Evolutionary conservation across 257 asterid genomes (phyloP).

Genomic region (Echites panduratus): DNA sequence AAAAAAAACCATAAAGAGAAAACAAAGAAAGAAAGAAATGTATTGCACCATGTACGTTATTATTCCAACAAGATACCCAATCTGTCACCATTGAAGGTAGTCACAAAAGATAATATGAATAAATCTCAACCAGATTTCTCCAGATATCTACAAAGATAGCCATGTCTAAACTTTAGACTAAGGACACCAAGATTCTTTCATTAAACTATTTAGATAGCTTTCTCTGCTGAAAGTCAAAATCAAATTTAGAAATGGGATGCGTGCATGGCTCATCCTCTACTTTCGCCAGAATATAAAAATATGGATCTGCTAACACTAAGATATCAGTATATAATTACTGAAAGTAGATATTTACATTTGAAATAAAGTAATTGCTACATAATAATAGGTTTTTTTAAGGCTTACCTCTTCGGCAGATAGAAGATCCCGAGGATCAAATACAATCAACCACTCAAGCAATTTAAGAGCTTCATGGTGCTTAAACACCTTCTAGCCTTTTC

Average conservation of each 20-base stretch:
- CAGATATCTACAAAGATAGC: too few relatives aligned
- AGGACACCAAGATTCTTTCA: too few relatives aligned
- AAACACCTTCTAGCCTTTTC: conserved; percentile 90
- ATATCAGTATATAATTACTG: conserved; percentile 13
- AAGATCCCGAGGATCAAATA: conserved; percentile 94
- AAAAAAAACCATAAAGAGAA: neutral
- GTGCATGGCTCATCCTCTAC: conserved; percentile 86
- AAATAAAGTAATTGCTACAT: neutral
- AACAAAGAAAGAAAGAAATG: too few relatives aligned
- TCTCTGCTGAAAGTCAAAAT: conserved; percentile 87
- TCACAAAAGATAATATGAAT: conserved; percentile 12
- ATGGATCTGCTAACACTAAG: conserved; percentile 81
- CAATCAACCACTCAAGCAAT: conserved; percentile 68
- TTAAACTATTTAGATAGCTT: conserved; percentile 50
- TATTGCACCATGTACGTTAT: too few relatives aligned
- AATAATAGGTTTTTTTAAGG: conserved; percentile 5
- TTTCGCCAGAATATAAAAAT: conserved; percentile 68
- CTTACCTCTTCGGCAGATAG: conserved; percentile 82
- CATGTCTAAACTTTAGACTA: too few relatives aligned
- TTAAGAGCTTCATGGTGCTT: conserved; percentile 91
- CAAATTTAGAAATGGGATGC: conserved; percentile 76
- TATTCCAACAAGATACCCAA: too few relatives aligned
- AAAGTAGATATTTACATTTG: neutral
- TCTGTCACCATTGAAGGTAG: neutral
- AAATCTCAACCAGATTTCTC: too few relatives aligned